Evolutionary conservation across 257 asterid species (phyloP).

Genomic region (Rhazya stricta): DNA sequence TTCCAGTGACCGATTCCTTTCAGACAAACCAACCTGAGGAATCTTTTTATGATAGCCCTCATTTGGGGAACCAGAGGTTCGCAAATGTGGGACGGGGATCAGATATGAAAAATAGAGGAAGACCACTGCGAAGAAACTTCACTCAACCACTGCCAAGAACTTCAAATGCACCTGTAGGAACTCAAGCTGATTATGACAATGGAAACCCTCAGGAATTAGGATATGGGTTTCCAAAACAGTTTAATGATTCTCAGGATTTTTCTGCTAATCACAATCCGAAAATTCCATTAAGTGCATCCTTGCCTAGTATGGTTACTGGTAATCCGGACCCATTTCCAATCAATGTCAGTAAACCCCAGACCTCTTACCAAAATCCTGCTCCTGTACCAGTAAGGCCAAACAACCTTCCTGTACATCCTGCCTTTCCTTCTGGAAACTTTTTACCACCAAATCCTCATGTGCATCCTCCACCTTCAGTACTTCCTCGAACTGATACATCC

Average conservation of each 20-base stretch:
- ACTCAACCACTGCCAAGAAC: slow-evolving; percentile 54
- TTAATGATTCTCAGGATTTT: slow-evolving; percentile 47
- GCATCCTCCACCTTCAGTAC: slow-evolving; percentile 22
- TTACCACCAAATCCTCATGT: slow-evolving; percentile 25
- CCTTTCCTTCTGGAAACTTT: slow-evolving; percentile 28
- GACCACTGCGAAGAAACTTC: slow-evolving; percentile 43
- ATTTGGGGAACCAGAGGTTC: slow-evolving; percentile 55
- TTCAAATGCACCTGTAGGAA: slow-evolving; percentile 36
- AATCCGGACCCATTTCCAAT: slow-evolving; percentile 39
- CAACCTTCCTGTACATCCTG: slow-evolving; percentile 37
- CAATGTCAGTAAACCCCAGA: slow-evolving; percentile 35
- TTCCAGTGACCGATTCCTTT: slow-evolving; percentile 34
- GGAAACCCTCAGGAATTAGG: slow-evolving; percentile 43
- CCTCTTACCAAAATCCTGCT: slow-evolving; percentile 53
- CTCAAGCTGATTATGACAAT: slow-evolving; percentile 50
- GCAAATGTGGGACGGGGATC: slow-evolving; percentile 65
- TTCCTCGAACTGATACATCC: slow-evolving; percentile 28
- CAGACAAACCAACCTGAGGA: slow-evolving; percentile 48
- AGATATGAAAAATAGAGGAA: slow-evolving; percentile 61
- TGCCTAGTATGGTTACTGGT: slow-evolving; percentile 30
- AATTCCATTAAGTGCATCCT: slow-evolving; percentile 38
- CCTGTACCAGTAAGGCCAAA: slow-evolving; percentile 43
- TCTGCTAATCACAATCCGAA: slow-evolving; percentile 40
- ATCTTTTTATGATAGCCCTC: slow-evolving; percentile 39
- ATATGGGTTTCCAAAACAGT: slow-evolving; percentile 54